Conservation (phyloP, 768 basidiomycete species). For the Inosperma sp. region DNA sequence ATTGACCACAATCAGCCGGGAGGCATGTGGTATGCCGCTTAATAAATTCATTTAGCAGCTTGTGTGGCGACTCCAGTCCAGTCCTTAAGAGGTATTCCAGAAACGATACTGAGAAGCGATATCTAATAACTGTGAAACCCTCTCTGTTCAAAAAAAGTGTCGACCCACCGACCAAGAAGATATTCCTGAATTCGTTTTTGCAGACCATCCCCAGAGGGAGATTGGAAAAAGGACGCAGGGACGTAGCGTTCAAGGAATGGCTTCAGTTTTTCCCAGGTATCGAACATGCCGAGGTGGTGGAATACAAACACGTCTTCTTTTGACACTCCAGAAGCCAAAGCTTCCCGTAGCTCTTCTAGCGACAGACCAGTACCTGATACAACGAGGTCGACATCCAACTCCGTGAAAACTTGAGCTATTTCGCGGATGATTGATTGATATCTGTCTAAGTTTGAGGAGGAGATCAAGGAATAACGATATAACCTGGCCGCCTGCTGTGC, state of each 20-base stretch:
- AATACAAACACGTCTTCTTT: not conserved
- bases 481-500: not conserved
- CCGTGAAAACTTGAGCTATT: not conserved
- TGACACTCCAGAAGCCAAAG: not conserved
- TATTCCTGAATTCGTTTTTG: not conserved
- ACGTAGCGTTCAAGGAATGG: not conserved
- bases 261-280: not conserved
- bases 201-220: not conserved
- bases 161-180: not conserved
- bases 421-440: not conserved
- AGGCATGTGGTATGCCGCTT: not conserved
- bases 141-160: not conserved
- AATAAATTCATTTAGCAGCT: not conserved
- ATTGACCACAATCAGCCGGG: not conserved
- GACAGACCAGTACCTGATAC: not conserved
- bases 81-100: not conserved
- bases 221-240: not conserved
- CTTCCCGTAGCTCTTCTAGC: not conserved
- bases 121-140: not conserved
- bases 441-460: not conserved
- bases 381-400: not conserved
- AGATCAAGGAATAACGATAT: not conserved
- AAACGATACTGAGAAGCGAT: not conserved
- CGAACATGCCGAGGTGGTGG: not conserved
- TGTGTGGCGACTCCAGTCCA: not conserved